Evolutionary conservation across 768 basidiomycete genomes (phyloP).

Genomic region (Psilocybe cubensis): DNA sequence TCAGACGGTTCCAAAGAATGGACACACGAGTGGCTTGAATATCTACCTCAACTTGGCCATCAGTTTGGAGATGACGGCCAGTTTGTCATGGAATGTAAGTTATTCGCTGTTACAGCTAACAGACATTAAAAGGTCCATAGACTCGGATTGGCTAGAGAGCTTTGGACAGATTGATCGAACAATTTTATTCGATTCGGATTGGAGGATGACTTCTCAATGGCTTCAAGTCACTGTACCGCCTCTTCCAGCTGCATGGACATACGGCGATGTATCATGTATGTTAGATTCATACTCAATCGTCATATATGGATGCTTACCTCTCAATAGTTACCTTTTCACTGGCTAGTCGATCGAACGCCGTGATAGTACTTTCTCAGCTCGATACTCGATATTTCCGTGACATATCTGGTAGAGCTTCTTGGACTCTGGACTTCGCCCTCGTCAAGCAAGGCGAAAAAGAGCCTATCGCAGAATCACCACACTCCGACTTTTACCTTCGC

Average conservation of each 20-base stretch:
- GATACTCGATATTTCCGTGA: constrained; percentile 54
- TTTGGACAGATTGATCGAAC: constrained; percentile 49
- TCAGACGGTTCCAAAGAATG: constrained; percentile 54
- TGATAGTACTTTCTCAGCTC: constrained; percentile 57
- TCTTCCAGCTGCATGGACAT: constrained; percentile 52
- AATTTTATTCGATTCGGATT: constrained; percentile 49
- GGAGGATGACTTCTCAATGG: constrained; percentile 55
- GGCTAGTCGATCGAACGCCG: constrained; percentile 38
- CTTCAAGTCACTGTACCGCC: constrained; percentile 46
- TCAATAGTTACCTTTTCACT: constrained; percentile 48
- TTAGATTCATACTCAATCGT: not conserved
- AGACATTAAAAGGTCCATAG: constrained; percentile 16
- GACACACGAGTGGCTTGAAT: constrained; percentile 49
- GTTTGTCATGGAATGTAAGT: constrained; percentile 51
- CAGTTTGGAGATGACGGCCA: constrained; percentile 51
- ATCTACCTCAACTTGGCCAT: constrained; percentile 41
- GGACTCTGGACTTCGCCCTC: constrained; percentile 54
- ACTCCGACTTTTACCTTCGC: constrained; percentile 38
- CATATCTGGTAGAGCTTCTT: constrained; percentile 43
- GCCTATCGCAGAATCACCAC: constrained; percentile 38
- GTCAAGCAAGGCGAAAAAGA: constrained; percentile 49
- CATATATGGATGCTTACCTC: not conserved
- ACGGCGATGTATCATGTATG: constrained; percentile 59
- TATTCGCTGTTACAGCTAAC: not conserved
- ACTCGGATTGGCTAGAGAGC: constrained; percentile 45